phyloP scores from a whole-genome alignment of 2,329 filamentous ascomycete genomes.

The Nemania abortiva region DNA sequence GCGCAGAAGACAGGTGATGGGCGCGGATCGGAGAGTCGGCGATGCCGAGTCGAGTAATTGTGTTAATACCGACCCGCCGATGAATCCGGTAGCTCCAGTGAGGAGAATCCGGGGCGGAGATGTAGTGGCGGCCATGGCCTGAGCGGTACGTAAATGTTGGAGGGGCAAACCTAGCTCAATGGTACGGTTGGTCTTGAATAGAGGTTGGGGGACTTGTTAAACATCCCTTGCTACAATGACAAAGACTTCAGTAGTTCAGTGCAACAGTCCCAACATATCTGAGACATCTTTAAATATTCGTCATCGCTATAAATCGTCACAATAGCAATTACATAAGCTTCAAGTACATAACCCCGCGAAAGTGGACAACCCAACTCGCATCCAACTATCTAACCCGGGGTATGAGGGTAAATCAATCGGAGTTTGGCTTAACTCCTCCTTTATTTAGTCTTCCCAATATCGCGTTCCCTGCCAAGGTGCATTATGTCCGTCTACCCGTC shows the following conservation, averaged over 20 bases:
- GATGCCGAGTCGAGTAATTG: constrained; percentile 39
- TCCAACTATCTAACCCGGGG: background rate
- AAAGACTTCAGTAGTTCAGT: background rate
- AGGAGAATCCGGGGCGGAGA: constrained; percentile 41
- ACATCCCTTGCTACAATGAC: background rate
- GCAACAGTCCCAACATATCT: background rate
- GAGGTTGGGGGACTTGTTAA: background rate
- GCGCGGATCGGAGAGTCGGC: constrained; percentile 24
- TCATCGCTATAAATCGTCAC: constrained; percentile 12
- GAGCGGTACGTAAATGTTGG: background rate
- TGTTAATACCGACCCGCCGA: constrained; percentile 43
- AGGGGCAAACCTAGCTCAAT: no score
- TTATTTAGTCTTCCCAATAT: background rate
- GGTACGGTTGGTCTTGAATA: constrained; percentile 9
- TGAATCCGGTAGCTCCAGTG: constrained; percentile 46
- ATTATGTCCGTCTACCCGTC: constrained; percentile 16
- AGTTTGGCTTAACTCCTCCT: constrained; percentile 47
- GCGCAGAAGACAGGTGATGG: constrained; percentile 44
- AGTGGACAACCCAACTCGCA: background rate
- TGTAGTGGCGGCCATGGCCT: constrained; percentile 36
- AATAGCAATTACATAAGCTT: no score
- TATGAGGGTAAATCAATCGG: background rate
- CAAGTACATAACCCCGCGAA: background rate
- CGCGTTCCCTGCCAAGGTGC: background rate
- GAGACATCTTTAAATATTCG: background rate